Base-by-base conservation (phyloP, 805 yeast genomes). In the Suhomyces pyralidae region DNA sequence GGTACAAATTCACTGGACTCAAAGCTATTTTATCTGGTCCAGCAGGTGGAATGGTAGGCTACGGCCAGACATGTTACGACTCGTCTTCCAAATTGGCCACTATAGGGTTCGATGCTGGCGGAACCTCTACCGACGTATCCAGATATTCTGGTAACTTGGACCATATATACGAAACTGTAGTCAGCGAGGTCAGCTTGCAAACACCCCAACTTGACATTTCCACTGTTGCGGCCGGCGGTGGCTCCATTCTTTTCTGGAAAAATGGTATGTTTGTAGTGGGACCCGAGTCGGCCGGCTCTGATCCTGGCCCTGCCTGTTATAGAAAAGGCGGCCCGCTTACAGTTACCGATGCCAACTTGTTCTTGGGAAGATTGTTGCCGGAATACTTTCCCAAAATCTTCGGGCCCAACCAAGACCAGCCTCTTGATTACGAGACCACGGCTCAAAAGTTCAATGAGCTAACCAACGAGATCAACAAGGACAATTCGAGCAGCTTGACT, bases 1-100 rank as follows among this genome's bases (percentile, higher is more conserved):
- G 94, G 62, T 76, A 82, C 20, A 79, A 82, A 47, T 93, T 93
- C 66, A 86, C 97, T 0, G 98, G 98, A 1, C 74, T 93, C 36
- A 80, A 84, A 59, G 96, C 98, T 3, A 88, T 93, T 47, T 70
- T 93, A 34, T 90, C 97, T 1, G 98, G 98, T 2, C 98, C 98
- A 2, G 98, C 98, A 8, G 98, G 98, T 38, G 98, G 98, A 48
- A 96, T 93, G 53, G 97, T 93, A 32, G 98, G 98, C 0, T 89
- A 84, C 61, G 89, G 97, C 0, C 79, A 82, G 49, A 92, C 98
- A 0, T 88, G 96, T 55, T 90, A 78, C 64, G 81, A 78, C 55
- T 51, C 24, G 5, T 15, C 22, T 4, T 36, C 54, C 5, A 36
- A 40, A 2, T 60, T 52, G 42, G 75, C 74, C 17, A 71, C 76